Conservation (phyloP, 805 yeast species). For the Nakazawaea populi region DNA sequence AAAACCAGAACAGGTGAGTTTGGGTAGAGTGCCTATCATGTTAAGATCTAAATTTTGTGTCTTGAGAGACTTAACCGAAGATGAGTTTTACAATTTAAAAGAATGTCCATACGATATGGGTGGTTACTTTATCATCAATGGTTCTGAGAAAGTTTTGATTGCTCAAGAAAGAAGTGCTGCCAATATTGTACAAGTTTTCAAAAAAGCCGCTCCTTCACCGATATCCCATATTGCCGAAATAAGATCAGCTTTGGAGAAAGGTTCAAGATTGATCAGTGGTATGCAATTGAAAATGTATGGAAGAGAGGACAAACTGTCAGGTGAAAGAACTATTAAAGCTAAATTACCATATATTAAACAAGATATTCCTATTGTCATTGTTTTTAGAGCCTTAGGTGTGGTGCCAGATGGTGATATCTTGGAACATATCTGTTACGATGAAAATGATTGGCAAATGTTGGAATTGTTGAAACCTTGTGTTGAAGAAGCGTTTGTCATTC, state of each 20-base stretch:
- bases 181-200: conserved; percentile 96
- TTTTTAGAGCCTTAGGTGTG: conserved; percentile 95
- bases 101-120: conserved; percentile 99
- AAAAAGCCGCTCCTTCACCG: conserved; percentile 96
- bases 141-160: conserved; percentile 95
- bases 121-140: conserved; percentile 96
- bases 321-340: conserved; percentile 85
- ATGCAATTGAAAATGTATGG: conserved; percentile 91
- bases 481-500: conserved; percentile 97
- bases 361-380: conserved; percentile 95
- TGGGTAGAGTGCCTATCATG: conserved; percentile 98
- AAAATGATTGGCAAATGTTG: conserved; percentile 98
- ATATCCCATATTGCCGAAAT: conserved; percentile 95
- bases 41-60: conserved; percentile 93
- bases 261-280: conserved; percentile 89
- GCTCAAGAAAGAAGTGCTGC: conserved; percentile 99
- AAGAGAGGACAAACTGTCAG: conserved; percentile 60
- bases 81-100: conserved; percentile 89
- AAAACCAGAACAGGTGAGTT: conserved; percentile 64
- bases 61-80: conserved; percentile 82
- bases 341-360: conserved; percentile 94
- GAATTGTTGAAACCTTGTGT: conserved; percentile 99
- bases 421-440: conserved; percentile 97
- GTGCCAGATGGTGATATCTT: conserved; percentile 99
- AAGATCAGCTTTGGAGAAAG: conserved; percentile 94